phyloP scores from a whole-genome alignment of 768 basidiomycete species.

The Pisolithus albus region DNA sequence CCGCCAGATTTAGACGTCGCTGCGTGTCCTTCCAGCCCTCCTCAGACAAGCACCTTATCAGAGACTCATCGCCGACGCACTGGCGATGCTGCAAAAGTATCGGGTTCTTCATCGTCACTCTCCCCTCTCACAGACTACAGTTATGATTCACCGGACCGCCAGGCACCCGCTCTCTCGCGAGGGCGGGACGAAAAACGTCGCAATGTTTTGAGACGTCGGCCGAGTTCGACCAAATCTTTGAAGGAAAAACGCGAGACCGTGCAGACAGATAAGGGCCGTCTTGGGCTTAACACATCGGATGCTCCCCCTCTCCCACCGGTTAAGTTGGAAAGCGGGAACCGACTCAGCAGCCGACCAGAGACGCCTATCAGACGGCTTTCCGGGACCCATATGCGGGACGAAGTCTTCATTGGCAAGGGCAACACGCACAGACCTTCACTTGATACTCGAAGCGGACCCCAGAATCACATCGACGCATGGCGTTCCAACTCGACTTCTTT shows the following conservation, averaged over 20 bases:
- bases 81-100: conserved; percentile 9
- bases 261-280: background rate
- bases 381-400: background rate
- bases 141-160: conserved; percentile 5
- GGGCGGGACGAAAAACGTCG: conserved; percentile 17
- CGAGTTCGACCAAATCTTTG: conserved; percentile 20
- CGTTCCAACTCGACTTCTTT: background rate
- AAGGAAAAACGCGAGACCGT: conserved; percentile 7
- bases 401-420: background rate
- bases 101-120: background rate
- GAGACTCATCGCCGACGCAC: conserved; percentile 18
- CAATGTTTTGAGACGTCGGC: conserved; percentile 28
- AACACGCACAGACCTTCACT: conserved; percentile 17
- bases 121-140: conserved; percentile 8
- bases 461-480: background rate
- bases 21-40: conserved; percentile 3
- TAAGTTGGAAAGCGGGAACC: background rate
- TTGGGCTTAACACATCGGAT: background rate
- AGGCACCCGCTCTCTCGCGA: background rate
- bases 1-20: conserved; percentile 20
- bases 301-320: background rate
- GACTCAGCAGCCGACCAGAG: conserved; percentile 9
- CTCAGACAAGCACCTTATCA: background rate
- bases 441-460: conserved; percentile 10
- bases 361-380: conserved; percentile 43